Evolutionary conservation across 2,329 filamentous ascomycete species (phyloP), one percentile per base, ranked within the genome.

Genomic region (Fusarium devonianum): DNA sequence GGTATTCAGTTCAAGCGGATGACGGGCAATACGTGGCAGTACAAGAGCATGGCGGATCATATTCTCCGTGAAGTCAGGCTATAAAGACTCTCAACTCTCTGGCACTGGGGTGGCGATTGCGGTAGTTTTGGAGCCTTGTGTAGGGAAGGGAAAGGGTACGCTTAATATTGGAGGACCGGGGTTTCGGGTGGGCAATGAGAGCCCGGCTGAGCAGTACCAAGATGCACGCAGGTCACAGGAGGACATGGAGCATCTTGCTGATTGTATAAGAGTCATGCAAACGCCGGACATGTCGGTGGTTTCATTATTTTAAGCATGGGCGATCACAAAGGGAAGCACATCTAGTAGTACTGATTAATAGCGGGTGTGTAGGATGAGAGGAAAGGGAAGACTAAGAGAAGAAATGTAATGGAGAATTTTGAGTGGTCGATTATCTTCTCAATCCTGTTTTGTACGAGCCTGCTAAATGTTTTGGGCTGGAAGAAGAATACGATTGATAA

Each of bases 1-100:
- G 94, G 94, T 37, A 92, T 99, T 54, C 94, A 97, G 71, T 99
- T 99, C 78, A 99, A 99, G 80, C 92, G 94, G 69, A 87, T 97
- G 62, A 85, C 90, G 48, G 93, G 94, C 25, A 93, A 95, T 51
- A 97, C 94, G 49, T 97, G 93, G 92, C 92, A 97, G 72, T 99
- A 96, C 76, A 96, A 97, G 78, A 93, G 90, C 67, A 95, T 97
- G 92, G 94, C 94, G 25, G 92, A 96, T 73, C 92, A 92, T 65
- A 97, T 99, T 65, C 78, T 99, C 62, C 85, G 88, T 67, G 92
- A 94, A 70, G 75, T 99, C 62, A 86, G 86, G 68, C 81, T 97
- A 56, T 96, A 75, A 77, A n/a, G 30, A 28, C 19, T 13, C 13
- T 32, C n/a, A 26, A 16, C 22, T 56, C 40, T 19, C 19, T 23